Evolutionary conservation across 2,329 filamentous ascomycete species (phyloP), one percentile per base, ranked within the genome.

Genomic region (Fusarium tanahbumbuense): DNA sequence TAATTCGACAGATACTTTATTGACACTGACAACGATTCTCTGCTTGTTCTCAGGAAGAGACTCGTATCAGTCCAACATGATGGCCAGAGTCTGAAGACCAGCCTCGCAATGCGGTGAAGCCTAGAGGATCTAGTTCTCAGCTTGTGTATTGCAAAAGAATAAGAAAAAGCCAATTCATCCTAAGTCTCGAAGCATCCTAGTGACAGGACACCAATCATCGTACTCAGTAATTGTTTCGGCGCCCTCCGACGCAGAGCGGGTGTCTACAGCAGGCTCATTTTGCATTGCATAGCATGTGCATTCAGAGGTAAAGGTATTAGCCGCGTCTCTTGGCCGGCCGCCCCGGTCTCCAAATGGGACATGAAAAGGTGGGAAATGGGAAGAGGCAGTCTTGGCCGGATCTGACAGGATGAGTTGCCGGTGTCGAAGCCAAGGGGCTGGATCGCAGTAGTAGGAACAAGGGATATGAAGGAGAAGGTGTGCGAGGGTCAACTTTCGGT

Each of bases 341-440:
- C 34, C 47, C 46, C 53, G 40, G 42, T 27, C 16, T 37, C 18
- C 6, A n/a, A 13, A 44, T 18, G 30, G 48, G 22, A 37, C 13
- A 11, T 37, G 18, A 44, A 45, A 22, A 44, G 27, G 28, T 13
- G 56, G 18, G 13, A 54, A 52, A 20, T 27, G 32, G 12, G 6
- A 55, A 48, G n/a, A 45, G 20, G 18, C 40, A 42, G 49, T 18
- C 42, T 54, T 28, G 54, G 53, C 67, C 67, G 44, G 67, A 45
- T 45, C 56, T 48, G 61, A 32, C 22, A 53, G 34, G 16, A 18
- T 56, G 34, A 30, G 57, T 63, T 70, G 46, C 67, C 62, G 67
- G 60, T 56, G 46, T 40, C 20, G 25, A 52, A 40, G 8, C 56
- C 50, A 48, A 60, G n/a, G 57, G 41, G 41, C n/a, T 22, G 32